Conservation (phyloP, 306 rosid species). For the Citrullus amarus region DNA sequence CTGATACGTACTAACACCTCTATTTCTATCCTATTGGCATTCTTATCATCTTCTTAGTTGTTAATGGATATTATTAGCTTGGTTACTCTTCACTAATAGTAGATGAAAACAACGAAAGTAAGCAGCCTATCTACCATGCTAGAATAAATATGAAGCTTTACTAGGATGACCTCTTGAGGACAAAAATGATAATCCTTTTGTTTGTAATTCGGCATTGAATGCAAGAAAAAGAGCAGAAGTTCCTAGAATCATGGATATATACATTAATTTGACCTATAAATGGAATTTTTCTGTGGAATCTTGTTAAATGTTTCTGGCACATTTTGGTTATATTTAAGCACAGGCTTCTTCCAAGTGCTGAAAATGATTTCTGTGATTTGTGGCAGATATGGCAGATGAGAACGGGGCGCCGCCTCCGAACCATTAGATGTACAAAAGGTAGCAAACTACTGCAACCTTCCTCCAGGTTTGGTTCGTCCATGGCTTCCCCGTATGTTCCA, state of each 20-base stretch:
- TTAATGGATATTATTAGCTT: background rate
- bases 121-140: background rate
- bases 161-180: background rate
- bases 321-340: background rate
- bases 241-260: background rate
- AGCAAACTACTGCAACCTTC: slow-evolving; percentile 87
- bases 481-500: slow-evolving; percentile 61
- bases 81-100: background rate
- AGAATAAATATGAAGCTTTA: background rate
- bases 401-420: slow-evolving; percentile 89
- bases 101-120: background rate
- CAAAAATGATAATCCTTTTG: background rate
- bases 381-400: slow-evolving; percentile 99
- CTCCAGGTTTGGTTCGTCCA: slow-evolving; percentile 67
- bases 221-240: background rate
- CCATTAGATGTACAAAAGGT: slow-evolving; percentile 67
- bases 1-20: no score
- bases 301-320: background rate
- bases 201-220: background rate
- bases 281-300: background rate
- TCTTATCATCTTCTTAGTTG: background rate
- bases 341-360: background rate
- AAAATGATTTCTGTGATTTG: slow-evolving; percentile 5
- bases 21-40: no score
- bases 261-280: background rate